Percentiles rank a stretch among this genome's conserved stretches.
Evolutionary conservation across 176 grass and related monocot genomes (phyloP).

Genomic region (Tillandsia fasciculata): DNA sequence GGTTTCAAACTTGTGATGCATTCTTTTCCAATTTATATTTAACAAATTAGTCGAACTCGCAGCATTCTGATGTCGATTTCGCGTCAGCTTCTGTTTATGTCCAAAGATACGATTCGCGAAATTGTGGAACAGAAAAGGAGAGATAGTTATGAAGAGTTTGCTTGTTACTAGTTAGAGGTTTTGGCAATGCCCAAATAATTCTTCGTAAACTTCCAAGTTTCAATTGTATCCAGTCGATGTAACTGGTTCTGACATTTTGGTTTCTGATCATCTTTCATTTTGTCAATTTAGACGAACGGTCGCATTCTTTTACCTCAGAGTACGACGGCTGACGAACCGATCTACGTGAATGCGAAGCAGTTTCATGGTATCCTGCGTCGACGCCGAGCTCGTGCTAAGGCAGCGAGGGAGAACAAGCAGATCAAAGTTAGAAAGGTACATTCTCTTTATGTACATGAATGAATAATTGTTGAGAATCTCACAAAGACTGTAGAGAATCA

Average conservation of each 20-base stretch:
- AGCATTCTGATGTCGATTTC: too few relatives aligned
- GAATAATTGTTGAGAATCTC: too few relatives aligned
- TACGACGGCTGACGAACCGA: conserved; percentile 20
- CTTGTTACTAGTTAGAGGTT: too few relatives aligned
- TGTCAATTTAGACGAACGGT: conserved; percentile 19
- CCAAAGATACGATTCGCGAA: too few relatives aligned
- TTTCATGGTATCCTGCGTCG: conserved; percentile 61
- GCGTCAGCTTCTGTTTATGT: too few relatives aligned
- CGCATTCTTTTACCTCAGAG: conserved; percentile 37
- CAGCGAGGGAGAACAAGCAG: conserved; percentile 22
- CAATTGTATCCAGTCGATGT: neutral
- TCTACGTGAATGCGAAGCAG: conserved; percentile 67
- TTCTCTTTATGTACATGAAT: neutral
- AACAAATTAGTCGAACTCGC: too few relatives aligned
- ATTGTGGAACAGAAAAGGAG: too few relatives aligned
- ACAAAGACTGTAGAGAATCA: too few relatives aligned
- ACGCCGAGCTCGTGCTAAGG: conserved; percentile 42
- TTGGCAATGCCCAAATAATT: too few relatives aligned
- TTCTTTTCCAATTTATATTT: too few relatives aligned
- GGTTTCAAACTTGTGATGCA: too few relatives aligned
- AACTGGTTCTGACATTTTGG: neutral
- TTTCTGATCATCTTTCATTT: neutral
- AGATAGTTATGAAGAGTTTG: too few relatives aligned
- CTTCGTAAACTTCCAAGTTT: neutral
- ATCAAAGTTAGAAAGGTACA: conserved; percentile 33